Evolutionary conservation across 2,329 filamentous ascomycete genomes (phyloP).

Genomic region (Sarocladium strictum): DNA sequence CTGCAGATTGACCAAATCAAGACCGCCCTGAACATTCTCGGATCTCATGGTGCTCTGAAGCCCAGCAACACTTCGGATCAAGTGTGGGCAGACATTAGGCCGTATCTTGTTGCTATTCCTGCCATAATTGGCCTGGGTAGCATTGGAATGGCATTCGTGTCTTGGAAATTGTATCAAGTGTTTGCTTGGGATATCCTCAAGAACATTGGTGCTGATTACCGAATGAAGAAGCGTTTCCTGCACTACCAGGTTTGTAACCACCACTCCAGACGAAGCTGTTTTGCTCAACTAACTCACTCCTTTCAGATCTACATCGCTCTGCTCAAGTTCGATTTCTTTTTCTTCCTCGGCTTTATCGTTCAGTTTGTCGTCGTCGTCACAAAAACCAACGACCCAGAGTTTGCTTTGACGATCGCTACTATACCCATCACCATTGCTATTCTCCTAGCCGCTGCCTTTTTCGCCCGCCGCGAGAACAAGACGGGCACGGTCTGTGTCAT

Average conservation of each 20-base stretch:
- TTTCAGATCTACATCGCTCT: slow-evolving; percentile 90
- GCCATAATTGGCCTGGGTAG: slow-evolving; percentile 74
- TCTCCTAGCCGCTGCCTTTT: slow-evolving; percentile 76
- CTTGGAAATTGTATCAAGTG: slow-evolving; percentile 96
- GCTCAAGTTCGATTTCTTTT: slow-evolving; percentile 99
- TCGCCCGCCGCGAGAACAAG: slow-evolving; percentile 77
- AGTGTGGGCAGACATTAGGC: slow-evolving; percentile 65
- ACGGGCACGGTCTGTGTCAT: slow-evolving; percentile 73
- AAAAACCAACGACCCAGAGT: slow-evolving; percentile 62
- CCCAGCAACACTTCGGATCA: slow-evolving; percentile 22
- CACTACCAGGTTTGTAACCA: slow-evolving; percentile 73
- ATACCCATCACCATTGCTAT: slow-evolving; percentile 89
- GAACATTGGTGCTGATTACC: slow-evolving; percentile 93
- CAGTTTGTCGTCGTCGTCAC: slow-evolving; percentile 94
- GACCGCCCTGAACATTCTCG: slow-evolving; percentile 59
- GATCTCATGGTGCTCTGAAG: slow-evolving; percentile 37
- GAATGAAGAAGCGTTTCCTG: slow-evolving; percentile 94
- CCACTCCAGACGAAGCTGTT: background rate
- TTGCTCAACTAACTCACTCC: background rate
- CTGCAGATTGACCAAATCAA: slow-evolving; percentile 90
- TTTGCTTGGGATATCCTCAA: slow-evolving; percentile 99
- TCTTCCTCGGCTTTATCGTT: slow-evolving; percentile 97
- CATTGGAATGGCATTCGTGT: slow-evolving; percentile 64
- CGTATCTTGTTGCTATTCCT: slow-evolving; percentile 80
- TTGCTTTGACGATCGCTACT: slow-evolving; percentile 79